A percentile compares a stretch with the other conserved stretches of the same genome.
These are phyloP conservation scores for Ogataea pilisensis DNA, from an alignment of 805 yeast genomes.

Conservation along the genomic window DNA sequence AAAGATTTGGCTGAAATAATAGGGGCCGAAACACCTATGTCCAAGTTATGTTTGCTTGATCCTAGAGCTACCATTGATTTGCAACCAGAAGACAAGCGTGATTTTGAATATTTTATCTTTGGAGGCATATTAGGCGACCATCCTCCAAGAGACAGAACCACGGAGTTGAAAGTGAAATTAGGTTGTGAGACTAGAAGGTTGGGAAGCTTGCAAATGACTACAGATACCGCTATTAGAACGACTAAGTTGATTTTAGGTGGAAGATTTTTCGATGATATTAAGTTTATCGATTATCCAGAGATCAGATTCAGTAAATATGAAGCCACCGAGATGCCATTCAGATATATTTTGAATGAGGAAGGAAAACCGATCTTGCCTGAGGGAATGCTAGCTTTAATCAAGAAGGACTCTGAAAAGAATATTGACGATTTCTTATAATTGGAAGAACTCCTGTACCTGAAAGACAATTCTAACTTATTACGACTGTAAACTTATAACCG, in stretches of 20 bases:
- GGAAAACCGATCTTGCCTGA: constrained; percentile 81
- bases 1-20: constrained; percentile 59
- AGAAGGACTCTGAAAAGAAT: constrained; percentile 78
- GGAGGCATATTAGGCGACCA: constrained; percentile 97
- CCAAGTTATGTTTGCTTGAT: constrained; percentile 77
- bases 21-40: constrained; percentile 35
- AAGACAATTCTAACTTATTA: too few relatives aligned
- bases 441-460: too few relatives aligned
- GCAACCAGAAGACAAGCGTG: constrained; percentile 58
- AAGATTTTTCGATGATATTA: constrained; percentile 62
- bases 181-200: constrained; percentile 86
- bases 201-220: constrained; percentile 91
- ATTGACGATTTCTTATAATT: constrained; percentile 58
- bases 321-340: constrained; percentile 96
- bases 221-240: constrained; percentile 94
- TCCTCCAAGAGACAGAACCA: constrained; percentile 91
- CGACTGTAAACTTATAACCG: too few relatives aligned
- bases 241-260: constrained; percentile 75
- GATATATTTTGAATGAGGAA: constrained; percentile 66
- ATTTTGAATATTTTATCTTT: constrained; percentile 85
- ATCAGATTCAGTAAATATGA: constrained; percentile 83
- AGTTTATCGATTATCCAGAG: constrained; percentile 91
- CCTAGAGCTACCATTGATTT: constrained; percentile 80
- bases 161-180: constrained; percentile 72
- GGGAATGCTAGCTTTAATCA: constrained; percentile 86